phyloP scores from a whole-genome alignment of 768 basidiomycete genomes.

The Lactarius pseudohatsudake region DNA sequence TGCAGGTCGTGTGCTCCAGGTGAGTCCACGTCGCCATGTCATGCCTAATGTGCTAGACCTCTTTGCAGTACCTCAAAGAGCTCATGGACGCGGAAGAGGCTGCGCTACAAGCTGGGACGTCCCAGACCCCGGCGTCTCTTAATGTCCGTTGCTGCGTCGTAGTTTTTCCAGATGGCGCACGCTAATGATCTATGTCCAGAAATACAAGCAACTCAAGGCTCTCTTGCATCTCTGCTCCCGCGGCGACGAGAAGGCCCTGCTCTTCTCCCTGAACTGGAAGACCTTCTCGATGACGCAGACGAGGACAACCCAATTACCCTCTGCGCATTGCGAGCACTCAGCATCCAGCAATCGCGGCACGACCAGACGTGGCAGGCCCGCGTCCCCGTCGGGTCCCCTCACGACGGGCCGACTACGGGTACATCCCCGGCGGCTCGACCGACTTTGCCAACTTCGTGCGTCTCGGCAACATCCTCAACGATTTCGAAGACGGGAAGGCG shows the following conservation, averaged over 20 bases:
- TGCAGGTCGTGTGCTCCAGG: conserved; percentile 23
- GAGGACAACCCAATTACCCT: conserved; percentile 21
- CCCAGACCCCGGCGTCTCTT: conserved; percentile 2
- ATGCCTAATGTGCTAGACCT: neutral
- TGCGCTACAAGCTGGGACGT: conserved; percentile 4
- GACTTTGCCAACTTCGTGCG: conserved; percentile 24
- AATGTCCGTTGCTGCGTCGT: neutral
- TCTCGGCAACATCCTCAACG: conserved; percentile 23
- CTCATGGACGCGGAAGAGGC: conserved; percentile 24
- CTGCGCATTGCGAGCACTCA: conserved; percentile 20
- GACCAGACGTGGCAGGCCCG: conserved; percentile 25
- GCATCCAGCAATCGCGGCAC: conserved; percentile 19
- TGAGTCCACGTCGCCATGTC: neutral
- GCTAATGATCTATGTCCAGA: conserved; percentile 11
- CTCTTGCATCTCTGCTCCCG: conserved; percentile 27
- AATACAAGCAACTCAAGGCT: conserved; percentile 23
- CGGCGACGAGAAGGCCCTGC: conserved; percentile 11
- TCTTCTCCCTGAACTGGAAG: conserved; percentile 23
- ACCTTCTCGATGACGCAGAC: conserved; percentile 28
- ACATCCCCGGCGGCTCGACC: conserved; percentile 14
- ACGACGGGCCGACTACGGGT: conserved; percentile 24
- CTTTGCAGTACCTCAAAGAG: conserved; percentile 23
- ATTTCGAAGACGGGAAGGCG: neutral
- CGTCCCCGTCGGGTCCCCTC: conserved; percentile 15
- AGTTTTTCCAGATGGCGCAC: neutral